A percentile compares a stretch with the other conserved stretches of the same genome.
These are phyloP conservation scores for Neonectria hederae DNA, from an alignment of 2,329 filamentous ascomycete species.

Conservation along the genomic window DNA sequence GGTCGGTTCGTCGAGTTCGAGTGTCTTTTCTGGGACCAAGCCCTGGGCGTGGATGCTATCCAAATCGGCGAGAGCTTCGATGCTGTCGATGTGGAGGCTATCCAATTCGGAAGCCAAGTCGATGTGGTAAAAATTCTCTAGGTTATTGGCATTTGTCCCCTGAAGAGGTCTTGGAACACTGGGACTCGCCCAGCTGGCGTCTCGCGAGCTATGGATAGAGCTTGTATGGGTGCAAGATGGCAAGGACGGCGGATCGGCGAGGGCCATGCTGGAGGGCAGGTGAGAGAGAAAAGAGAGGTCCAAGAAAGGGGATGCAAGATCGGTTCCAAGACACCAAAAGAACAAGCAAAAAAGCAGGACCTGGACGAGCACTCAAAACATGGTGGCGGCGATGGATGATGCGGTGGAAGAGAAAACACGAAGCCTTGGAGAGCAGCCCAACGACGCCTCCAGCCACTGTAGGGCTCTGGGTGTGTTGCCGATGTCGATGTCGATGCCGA, in stretches of 20 bases:
- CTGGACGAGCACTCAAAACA: conserved; percentile 49
- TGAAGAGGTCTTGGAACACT: conserved; percentile 21
- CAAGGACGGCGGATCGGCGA: conserved; percentile 43
- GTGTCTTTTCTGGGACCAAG: conserved; percentile 9
- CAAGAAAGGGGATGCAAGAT: conserved; percentile 47
- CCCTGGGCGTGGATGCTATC: conserved; percentile 47
- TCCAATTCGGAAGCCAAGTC: conserved; percentile 43
- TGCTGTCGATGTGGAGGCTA: conserved; percentile 39
- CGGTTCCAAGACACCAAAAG: conserved; percentile 57
- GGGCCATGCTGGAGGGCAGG: conserved; percentile 47
- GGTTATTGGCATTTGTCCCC: conserved; percentile 1
- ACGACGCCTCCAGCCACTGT: conserved; percentile 2
- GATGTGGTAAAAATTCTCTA: conserved; percentile 43
- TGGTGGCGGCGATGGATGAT: conserved; percentile 47
- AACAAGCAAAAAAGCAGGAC: conserved; percentile 44
- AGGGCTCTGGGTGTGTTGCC: not conserved
- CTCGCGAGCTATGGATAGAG: conserved; percentile 51
- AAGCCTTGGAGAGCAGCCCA: conserved; percentile 6
- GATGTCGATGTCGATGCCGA: no score
- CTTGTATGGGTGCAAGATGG: conserved; percentile 47
- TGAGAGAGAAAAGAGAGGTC: conserved; percentile 35
- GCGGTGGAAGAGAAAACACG: conserved; percentile 34
- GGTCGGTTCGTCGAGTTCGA: not conserved
- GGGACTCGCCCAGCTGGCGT: conserved; percentile 50
- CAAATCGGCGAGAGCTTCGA: conserved; percentile 50